A percentile compares a stretch with the other conserved stretches of the same genome.
Evolutionary conservation across 306 rosid genomes (phyloP).

Genomic region (Dryas alaskensis): DNA sequence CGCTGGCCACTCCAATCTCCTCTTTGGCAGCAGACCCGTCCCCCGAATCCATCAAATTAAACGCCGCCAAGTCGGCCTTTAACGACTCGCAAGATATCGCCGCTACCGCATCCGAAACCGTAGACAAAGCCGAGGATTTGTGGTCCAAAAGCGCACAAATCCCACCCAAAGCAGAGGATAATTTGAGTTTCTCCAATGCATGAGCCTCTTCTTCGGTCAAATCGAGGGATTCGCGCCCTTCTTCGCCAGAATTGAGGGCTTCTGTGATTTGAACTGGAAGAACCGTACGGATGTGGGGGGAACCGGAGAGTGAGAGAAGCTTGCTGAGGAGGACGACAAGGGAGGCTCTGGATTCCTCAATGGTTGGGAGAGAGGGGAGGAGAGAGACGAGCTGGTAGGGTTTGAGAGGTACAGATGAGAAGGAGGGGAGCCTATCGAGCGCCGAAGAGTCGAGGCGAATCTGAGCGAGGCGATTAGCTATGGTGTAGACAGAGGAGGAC

Average conservation of each 20-base stretch:
- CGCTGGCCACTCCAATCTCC: slow-evolving; percentile 68
- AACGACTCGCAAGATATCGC: slow-evolving; percentile 80
- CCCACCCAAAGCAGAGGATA: slow-evolving; percentile 37
- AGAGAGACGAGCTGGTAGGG: slow-evolving; percentile 26
- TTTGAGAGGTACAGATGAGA: slow-evolving; percentile 24
- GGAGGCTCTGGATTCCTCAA: slow-evolving; percentile 46
- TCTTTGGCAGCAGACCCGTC: slow-evolving; percentile 67
- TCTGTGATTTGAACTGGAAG: slow-evolving; percentile 45
- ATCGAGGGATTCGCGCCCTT: slow-evolving; percentile 30
- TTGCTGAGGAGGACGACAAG: slow-evolving; percentile 63
- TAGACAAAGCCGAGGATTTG: slow-evolving; percentile 45
- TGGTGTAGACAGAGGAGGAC: slow-evolving; percentile 55
- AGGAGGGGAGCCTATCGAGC: slow-evolving; percentile 45
- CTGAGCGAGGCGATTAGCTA: slow-evolving; percentile 46
- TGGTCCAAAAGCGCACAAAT: slow-evolving; percentile 59
- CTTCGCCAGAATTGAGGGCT: slow-evolving; percentile 26
- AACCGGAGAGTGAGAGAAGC: slow-evolving; percentile 42
- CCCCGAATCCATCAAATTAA: slow-evolving; percentile 69
- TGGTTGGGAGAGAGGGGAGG: slow-evolving; percentile 41
- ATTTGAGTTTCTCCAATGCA: slow-evolving; percentile 31
- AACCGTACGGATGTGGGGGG: slow-evolving; percentile 30
- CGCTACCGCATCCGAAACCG: slow-evolving; percentile 53
- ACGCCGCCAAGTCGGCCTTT: slow-evolving; percentile 58
- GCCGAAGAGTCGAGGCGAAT: slow-evolving; percentile 62
- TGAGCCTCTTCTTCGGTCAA: slow-evolving; percentile 50